Base-by-base conservation (phyloP, 2,329 filamentous ascomycete species). In the Malbranchea cinnamomea region DNA sequence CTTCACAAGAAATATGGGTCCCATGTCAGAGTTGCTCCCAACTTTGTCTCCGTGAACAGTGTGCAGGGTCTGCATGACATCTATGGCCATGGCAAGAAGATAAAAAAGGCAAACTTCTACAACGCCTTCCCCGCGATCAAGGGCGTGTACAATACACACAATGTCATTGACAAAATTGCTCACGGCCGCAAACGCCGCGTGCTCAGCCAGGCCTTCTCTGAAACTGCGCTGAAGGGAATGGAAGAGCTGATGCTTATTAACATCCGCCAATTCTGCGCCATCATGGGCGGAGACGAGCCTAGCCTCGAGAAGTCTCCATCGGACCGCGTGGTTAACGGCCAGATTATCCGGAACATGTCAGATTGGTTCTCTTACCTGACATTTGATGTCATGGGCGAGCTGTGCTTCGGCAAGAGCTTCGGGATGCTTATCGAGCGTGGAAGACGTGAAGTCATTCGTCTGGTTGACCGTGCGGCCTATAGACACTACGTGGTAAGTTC, bases 21-120 rank as follows among this genome's bases (percentile, higher is more conserved):
- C 11, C 52, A 73, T 29, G 77, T 87, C 11, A 78, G 82, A 14
- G 80, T 78, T 40, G 79, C 78, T 0, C 82, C 82, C 26, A 83
- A 83, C 52, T 72, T 71, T 37, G 59, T 92, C 23, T 82, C 76
- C 1, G 71, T 91, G 58, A 87, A 89, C 62, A 75, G 71, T 33
- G 68, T 67, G 37, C 66, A 67, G 8, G 76, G 78, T 1, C 60
- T 81, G 35, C 71, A 72, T 48, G 67, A 72, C 11, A 75, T 79
- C 37, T 41, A 43, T 20, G 39, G 39, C 23, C 42, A 44, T 1
- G 31, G 37, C 4, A 42, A 44, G 9, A 42, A 46, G 12, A 45
- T 54, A 19, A 34, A 40, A 19, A 53, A 49, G 32, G 43, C 41
- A 13, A 23, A 43, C 27, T 44, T 39, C 24, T 46, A 46, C 25